A percentile compares a stretch with the other conserved stretches of the same genome.
Conservation (phyloP, 2,329 filamentous ascomycete species). For the Coleophoma eucalyptorum region DNA sequence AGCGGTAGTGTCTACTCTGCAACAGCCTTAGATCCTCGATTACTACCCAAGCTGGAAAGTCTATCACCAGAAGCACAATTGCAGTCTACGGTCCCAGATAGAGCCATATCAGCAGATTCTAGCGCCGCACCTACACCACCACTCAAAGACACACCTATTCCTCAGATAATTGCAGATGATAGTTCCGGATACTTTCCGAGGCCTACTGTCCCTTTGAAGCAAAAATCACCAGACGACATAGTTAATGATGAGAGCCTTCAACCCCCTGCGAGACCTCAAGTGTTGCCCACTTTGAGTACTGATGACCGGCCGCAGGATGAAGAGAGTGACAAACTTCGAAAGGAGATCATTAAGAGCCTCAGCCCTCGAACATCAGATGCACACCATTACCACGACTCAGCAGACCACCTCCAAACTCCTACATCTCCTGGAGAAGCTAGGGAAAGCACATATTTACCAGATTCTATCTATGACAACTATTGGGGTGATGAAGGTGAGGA, state of each 20-base stretch:
- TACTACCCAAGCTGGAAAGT: conserved; percentile 15
- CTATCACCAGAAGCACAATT: conserved; percentile 16
- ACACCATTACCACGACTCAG: conserved; percentile 7
- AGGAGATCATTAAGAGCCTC: conserved; percentile 72
- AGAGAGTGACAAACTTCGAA: conserved; percentile 67
- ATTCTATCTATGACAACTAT: conserved; percentile 62
- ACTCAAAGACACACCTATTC: conserved; percentile 35
- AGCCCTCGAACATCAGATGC: conserved; percentile 40
- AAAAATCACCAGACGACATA: conserved; percentile 2
- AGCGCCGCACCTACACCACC: conserved; percentile 40
- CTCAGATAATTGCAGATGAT: conserved; percentile 1
- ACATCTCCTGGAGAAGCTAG: conserved; percentile 23
- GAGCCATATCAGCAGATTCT: conserved; percentile 27
- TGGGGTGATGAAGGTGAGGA: conserved; percentile 46
- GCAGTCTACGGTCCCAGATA: conserved; percentile 17
- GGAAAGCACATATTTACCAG: conserved; percentile 61
- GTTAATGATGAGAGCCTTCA: conserved; percentile 4
- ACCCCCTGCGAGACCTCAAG: conserved; percentile 8
- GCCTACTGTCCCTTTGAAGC: conserved; percentile 8
- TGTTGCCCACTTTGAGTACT: conserved; percentile 14
- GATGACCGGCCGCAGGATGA: conserved; percentile 31
- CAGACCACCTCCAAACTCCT: conserved; percentile 13
- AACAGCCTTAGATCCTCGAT: conserved; percentile 17
- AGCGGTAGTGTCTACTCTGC: conserved; percentile 18
- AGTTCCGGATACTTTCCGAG: conserved; percentile 11